A percentile compares a stretch with the other conserved stretches of the same genome.
Evolutionary conservation across 1,139 yeast genomes (phyloP).

Genomic region (Yamadazyma spencermartinsiae): DNA sequence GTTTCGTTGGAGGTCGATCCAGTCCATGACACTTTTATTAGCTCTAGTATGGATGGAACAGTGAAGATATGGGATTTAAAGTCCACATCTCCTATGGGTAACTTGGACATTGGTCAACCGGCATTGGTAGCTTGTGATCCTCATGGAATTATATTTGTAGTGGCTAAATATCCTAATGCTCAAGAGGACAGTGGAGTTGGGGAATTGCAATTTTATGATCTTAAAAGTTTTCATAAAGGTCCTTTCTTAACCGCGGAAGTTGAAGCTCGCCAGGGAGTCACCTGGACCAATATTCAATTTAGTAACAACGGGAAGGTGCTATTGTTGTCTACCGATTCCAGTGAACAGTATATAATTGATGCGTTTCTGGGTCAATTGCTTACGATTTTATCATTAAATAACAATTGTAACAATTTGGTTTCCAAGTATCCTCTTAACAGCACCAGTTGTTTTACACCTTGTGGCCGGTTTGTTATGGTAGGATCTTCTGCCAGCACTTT

Average conservation of each 20-base stretch:
- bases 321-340: conserved; percentile 60
- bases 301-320: conserved; percentile 78
- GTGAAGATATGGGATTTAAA: conserved; percentile 87
- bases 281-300: conserved; percentile 74
- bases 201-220: conserved; percentile 60
- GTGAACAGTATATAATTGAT: conserved; percentile 62
- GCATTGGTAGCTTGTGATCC: conserved; percentile 74
- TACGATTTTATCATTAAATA: conserved; percentile 44
- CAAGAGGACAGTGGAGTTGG: conserved; percentile 24
- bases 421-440: conserved; percentile 53
- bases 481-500: conserved; percentile 62
- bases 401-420: conserved; percentile 16
- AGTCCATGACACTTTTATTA: conserved; percentile 61
- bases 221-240: conserved; percentile 54
- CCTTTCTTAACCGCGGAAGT: conserved; percentile 49
- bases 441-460: conserved; percentile 74
- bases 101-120: conserved; percentile 58
- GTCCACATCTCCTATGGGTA: conserved; percentile 60
- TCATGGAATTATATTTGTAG: conserved; percentile 76
- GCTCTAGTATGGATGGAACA: conserved; percentile 75
- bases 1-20: conserved; percentile 75
- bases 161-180: conserved; percentile 45
- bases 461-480: conserved; percentile 70
- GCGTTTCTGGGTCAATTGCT: conserved; percentile 66
- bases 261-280: conserved; percentile 24